phyloP scores from a whole-genome alignment of 805 yeast species.

The Hanseniaspora thailandica region DNA sequence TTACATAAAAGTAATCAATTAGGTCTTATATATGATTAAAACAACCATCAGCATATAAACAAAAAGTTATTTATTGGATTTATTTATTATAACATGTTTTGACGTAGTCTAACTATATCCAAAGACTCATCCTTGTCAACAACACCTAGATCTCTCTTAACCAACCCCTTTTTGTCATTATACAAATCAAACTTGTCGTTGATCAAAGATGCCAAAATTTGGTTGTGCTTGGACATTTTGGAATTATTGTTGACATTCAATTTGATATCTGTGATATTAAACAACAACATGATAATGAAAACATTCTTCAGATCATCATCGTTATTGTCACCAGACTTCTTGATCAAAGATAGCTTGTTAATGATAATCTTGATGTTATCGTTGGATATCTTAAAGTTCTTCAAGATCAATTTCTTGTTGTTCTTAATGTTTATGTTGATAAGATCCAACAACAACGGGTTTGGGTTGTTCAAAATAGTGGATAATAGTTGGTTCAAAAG shows the following conservation, averaged over 20 bases:
- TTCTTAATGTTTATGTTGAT: slow-evolving; percentile 5
- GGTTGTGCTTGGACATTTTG: slow-evolving; percentile 4
- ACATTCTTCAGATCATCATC: background rate
- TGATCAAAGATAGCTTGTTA: background rate
- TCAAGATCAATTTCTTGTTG: background rate
- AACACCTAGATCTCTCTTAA: background rate
- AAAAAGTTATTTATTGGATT: background rate
- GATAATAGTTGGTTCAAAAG: slow-evolving; percentile 5
- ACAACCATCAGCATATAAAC: background rate
- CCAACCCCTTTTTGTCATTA: background rate
- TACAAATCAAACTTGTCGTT: slow-evolving; percentile 5
- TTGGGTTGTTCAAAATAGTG: background rate
- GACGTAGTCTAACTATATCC: background rate
- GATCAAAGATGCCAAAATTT: slow-evolving; percentile 8
- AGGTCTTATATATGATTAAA: no score
- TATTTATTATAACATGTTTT: background rate
- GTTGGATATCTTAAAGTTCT: slow-evolving; percentile 9
- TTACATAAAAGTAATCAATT: no score
- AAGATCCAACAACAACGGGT: slow-evolving; percentile 1
- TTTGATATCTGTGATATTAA: slow-evolving; percentile 12
- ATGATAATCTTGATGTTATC: slow-evolving; percentile 11
- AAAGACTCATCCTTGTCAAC: background rate
- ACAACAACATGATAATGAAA: slow-evolving; percentile 9
- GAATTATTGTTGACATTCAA: slow-evolving; percentile 7
- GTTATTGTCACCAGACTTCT: slow-evolving; percentile 3